phyloP scores from a whole-genome alignment of 805 yeast genomes.

The Saturnispora saitoi region DNA sequence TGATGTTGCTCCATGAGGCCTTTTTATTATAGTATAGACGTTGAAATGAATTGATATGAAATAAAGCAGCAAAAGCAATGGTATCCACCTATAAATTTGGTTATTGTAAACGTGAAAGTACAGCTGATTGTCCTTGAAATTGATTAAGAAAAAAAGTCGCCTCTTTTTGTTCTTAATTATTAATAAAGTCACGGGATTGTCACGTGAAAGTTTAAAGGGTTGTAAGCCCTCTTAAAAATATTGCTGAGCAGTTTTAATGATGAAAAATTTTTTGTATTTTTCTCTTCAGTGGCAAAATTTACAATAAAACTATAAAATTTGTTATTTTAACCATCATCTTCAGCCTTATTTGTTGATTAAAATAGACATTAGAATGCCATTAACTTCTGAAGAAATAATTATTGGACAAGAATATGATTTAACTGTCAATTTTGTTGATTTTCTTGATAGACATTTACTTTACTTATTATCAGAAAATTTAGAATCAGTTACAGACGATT shows the following conservation, averaged over 20 bases:
- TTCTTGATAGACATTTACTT: conserved; percentile 53
- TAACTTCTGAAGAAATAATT: conserved; percentile 23
- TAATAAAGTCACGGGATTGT: conserved; percentile 4
- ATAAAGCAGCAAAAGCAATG: too few relatives aligned
- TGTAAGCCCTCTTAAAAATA: too few relatives aligned
- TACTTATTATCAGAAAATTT: conserved; percentile 28
- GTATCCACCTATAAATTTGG: too few relatives aligned
- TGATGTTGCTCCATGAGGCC: conserved; percentile 10
- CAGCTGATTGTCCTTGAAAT: not conserved
- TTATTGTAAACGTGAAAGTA: too few relatives aligned
- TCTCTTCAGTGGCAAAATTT: too few relatives aligned
- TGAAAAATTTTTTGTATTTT: too few relatives aligned
- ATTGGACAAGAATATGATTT: conserved; percentile 45
- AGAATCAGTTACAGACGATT: conserved; percentile 26
- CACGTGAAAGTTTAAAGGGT: too few relatives aligned
- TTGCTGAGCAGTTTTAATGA: too few relatives aligned
- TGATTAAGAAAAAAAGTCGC: not conserved
- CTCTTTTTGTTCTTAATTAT: too few relatives aligned
- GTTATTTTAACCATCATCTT: not conserved
- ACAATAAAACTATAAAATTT: too few relatives aligned
- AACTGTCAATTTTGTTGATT: conserved; percentile 45
- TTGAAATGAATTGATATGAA: too few relatives aligned
- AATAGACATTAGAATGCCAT: not conserved
- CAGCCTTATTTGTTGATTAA: too few relatives aligned
- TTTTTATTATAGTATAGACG: not conserved